Evolutionary conservation across 2,329 filamentous ascomycete species (phyloP), one percentile per base, ranked within the genome.

Genomic region (Cryphonectria parasitica): DNA sequence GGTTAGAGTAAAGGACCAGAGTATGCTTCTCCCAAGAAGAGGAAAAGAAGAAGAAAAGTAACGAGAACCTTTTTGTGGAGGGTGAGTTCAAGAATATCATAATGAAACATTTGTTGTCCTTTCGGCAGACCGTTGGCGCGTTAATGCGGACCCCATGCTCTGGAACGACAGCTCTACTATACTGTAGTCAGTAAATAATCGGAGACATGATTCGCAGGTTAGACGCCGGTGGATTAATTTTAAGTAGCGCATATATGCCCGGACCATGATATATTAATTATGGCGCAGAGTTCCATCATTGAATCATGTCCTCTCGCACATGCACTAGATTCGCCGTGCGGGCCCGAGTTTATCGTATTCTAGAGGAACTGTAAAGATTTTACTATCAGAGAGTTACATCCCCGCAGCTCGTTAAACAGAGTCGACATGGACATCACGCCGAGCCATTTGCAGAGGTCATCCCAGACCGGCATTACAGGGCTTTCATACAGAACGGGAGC

Each of bases 391-490:
- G 45, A 25, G 45, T 52, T 52, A 52, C 45, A 52, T 25, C 22
- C n/a, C 45, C 19, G 22, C 19, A 22, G 45, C 22, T 52, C 7
- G 5, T 52, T 52, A 1, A 39, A 39, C 11, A 52, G 45, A 52
- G 45, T n/a, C 45, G 2, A 52, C n/a, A 11, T 52, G 19, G 43
- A 22, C 43, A 22, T 22, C 45, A 54, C 49, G 22, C 49, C 49
- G n/a, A 54, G 49, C n/a, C n/a, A 54, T 54, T 54, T 54, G n/a
- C 52, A 25, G 52, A 56, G 25, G 52, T 17, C 52, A 56, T 56
- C 25, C 52, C 25, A 56, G 52, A 28, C 52, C 13, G 52, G 52
- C 25, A 56, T 5, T 31, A 28, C 5, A 17, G 5, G 13, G 19
- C 45, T 3, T 25, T n/a, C 45, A 52, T 10, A 52, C 45, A 52